These are phyloP conservation scores for Eucalyptus cloeziana DNA, from an alignment of 345 rosid genomes.

Conservation along the genomic window DNA sequence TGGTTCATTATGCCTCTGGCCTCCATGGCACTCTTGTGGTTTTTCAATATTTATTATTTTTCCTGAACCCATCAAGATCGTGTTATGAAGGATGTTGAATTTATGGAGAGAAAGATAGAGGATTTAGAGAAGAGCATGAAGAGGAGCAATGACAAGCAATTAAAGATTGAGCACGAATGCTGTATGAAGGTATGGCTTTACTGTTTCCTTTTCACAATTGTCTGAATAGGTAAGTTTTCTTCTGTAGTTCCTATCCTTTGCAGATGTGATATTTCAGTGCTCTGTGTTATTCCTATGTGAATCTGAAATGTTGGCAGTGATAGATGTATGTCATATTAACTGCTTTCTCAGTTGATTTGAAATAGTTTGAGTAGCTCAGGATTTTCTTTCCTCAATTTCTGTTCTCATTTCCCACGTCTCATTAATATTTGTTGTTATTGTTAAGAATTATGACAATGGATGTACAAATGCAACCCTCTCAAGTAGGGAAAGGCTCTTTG, in stretches of 20 bases:
- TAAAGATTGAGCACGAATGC: conserved; percentile 69
- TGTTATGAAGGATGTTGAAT: conserved; percentile 68
- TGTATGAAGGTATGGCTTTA: conserved; percentile 38
- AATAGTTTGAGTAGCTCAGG: background rate
- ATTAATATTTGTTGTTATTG: background rate
- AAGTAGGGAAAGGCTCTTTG: background rate
- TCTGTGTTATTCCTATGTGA: background rate
- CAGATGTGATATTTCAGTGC: background rate
- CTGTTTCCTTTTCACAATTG: background rate
- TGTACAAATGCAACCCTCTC: background rate
- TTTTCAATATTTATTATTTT: background rate
- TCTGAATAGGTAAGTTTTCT: background rate
- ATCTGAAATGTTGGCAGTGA: background rate
- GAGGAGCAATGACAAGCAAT: conserved; percentile 96
- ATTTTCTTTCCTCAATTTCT: background rate
- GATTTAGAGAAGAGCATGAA: conserved; percentile 98
- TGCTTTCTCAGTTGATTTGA: background rate
- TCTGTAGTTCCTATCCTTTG: background rate
- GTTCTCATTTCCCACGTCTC: background rate
- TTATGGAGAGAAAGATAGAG: conserved; percentile 64
- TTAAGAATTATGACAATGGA: background rate
- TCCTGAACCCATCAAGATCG: background rate
- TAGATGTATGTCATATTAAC: background rate
- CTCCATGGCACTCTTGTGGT: background rate
- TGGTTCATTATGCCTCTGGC: background rate